Evolutionary conservation across 495 filamentous ascomycete species (phyloP), one percentile per base, ranked within the genome.

Genomic region (Monascus purpureus): DNA sequence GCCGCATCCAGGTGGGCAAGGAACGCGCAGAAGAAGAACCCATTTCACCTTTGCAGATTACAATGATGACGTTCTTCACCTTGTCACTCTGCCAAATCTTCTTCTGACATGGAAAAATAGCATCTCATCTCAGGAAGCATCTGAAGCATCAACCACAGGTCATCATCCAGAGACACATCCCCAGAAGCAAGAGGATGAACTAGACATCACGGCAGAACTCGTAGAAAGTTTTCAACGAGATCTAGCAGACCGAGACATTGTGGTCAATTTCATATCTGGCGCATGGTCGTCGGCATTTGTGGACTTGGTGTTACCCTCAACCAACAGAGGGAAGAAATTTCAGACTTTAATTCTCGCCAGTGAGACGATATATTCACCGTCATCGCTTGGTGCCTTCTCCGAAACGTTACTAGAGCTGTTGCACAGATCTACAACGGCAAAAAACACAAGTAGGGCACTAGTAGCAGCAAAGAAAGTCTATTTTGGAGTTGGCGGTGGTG

Each of bases 301-400:
- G 15, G 54, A 67, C 9, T 48, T 83, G 20, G 51, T 78, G 13
- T 62, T 50, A 29, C 36, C 48, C 28, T 36, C 41, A 11, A 22
- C 36, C 4, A 33, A 32, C 5, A n/a, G 22, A 1, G 24, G 20
- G 0, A 37, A 36, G 8, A 17, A 33, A 34, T n/a, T n/a, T n/a
- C 39, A 40, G 29, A 66, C 59, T 0, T 53, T 90, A 13, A 57
- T 93, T 8, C 61, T 96, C 17, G 90, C 82, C 0, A 86, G 85
- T 13, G 90, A 97, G 56, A 97, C 90, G 4, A 95, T 97, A 24
- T 97, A 97, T 56, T 87, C 82, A 0, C 85, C 83, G 0, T 61
- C 70, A 28, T 80, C 81, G 1, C 62, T 93, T 28, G 48, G 42
- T 8, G 63, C 73, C 2, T 97, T 97, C 56, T 73, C 78, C 8